Evolutionary conservation across 1,284 basidiomycete genomes (phyloP), one percentile per base, ranked within the genome.

Genomic region (Phellopilus nigrolimitatus): DNA sequence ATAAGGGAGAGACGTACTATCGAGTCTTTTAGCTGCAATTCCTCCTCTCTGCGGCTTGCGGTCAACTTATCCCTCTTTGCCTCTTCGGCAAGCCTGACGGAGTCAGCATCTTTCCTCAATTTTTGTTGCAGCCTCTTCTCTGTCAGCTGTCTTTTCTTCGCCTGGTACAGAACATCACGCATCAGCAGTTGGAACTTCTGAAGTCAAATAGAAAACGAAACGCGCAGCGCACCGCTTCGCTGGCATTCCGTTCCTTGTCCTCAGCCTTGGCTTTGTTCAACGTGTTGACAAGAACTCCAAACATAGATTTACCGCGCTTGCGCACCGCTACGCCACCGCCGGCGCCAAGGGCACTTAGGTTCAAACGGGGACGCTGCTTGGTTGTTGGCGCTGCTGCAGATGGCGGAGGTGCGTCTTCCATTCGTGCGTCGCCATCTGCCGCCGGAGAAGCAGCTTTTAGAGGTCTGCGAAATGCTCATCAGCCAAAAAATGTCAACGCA

Each of bases 301-400:
- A 87, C 81, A 88, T 86, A 70, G 78, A 81, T 76, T 85, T 88
- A 66, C 87, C 86, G 61, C 85, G 82, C 70, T 84, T 88, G 60
- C 84, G 77, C 66, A 86, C 82, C 60, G 74, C 67, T 12, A 4
- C 44, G 2, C 19, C 45, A 28, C 36, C 39, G 54, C 67, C 63
- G 44, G 66, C 57, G 47, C 68, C 68, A 28, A 72, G 53, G 22
- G 42, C 69, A 57, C 70, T 74, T 58, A 88, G 70, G 64, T 88
- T 82, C 57, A 88, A 71, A 60, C 82, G 78, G 55, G 86, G 85
- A 54, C 86, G 79, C 67, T 76, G 83, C 70, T 74, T 80, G 65
- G 68, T 60, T 31, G 60, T 59, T 19, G 62, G 57, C 31, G 54
- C 60, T n/a, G 64, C 56, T 46, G 62, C 60, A 21, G 60, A 42